These are phyloP conservation scores for Penicillium capsulatum DNA, from an alignment of 2,329 filamentous ascomycete genomes.

Conservation along the genomic window DNA sequence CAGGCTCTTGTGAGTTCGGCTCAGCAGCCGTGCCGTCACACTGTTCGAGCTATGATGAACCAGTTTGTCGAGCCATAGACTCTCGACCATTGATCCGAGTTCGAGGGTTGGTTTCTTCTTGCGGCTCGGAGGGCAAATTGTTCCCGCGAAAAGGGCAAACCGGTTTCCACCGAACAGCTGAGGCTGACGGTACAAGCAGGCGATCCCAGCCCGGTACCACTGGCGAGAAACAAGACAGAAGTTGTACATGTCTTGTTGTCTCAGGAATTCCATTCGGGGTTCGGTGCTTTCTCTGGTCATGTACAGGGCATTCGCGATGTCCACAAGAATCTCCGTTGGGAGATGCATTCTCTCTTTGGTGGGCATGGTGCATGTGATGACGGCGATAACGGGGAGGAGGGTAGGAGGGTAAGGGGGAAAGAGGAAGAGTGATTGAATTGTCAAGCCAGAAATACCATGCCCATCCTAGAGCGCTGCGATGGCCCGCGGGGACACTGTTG, in stretches of 20 bases:
- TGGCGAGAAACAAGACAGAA: slow-evolving; percentile 53
- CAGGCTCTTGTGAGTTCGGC: slow-evolving; percentile 50
- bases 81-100: slow-evolving; percentile 48
- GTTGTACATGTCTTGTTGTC: slow-evolving; percentile 47
- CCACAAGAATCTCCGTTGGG: slow-evolving; percentile 52
- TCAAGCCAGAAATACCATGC: neutral
- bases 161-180: slow-evolving; percentile 47
- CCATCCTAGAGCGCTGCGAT: neutral
- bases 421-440: neutral
- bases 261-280: neutral
- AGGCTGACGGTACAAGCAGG: slow-evolving; percentile 52
- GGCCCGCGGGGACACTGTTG: too few species aligned
- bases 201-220: slow-evolving; percentile 54
- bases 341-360: slow-evolving; percentile 36
- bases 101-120: slow-evolving; percentile 45
- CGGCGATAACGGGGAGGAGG: neutral
- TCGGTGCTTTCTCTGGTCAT: neutral
- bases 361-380: neutral
- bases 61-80: slow-evolving; percentile 52
- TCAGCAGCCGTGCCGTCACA: slow-evolving; percentile 54
- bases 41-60: slow-evolving; percentile 59
- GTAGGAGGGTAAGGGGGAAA: neutral
- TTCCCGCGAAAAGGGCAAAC: slow-evolving; percentile 52
- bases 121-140: slow-evolving; percentile 50
- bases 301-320: slow-evolving; percentile 46